These are phyloP conservation scores for Aureobasidium leucospermi DNA, from an alignment of 2,329 filamentous ascomycete species.

Conservation along the genomic window DNA sequence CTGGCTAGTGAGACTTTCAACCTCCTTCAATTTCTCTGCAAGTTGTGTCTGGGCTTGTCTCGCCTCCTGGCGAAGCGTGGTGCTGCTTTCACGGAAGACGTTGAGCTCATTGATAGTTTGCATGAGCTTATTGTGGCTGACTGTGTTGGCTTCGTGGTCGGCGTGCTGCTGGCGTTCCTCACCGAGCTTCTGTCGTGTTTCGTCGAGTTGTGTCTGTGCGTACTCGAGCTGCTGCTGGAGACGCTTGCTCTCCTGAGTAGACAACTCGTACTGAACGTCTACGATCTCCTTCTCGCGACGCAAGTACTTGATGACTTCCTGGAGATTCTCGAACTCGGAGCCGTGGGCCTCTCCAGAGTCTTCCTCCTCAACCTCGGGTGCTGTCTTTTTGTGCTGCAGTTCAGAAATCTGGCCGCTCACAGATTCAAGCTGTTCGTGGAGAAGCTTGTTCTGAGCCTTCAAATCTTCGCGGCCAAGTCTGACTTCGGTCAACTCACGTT, in stretches of 20 bases:
- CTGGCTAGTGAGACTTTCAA: conserved; percentile 66
- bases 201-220: conserved; percentile 78
- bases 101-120: conserved; percentile 94
- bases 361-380: conserved; percentile 44
- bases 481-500: conserved; percentile 74
- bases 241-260: conserved; percentile 78
- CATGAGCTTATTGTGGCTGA: conserved; percentile 84
- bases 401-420: conserved; percentile 70
- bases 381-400: conserved; percentile 66
- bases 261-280: conserved; percentile 90
- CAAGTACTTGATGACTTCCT: conserved; percentile 85
- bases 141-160: conserved; percentile 63
- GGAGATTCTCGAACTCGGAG: conserved; percentile 52
- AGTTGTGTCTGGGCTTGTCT: conserved; percentile 71
- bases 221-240: conserved; percentile 87
- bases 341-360: conserved; percentile 39
- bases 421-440: conserved; percentile 82
- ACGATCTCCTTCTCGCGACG: conserved; percentile 95
- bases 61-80: conserved; percentile 80
- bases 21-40: conserved; percentile 63
- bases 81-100: conserved; percentile 88
- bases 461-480: conserved; percentile 74
- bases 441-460: conserved; percentile 79
- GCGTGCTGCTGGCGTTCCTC: conserved; percentile 75
- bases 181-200: conserved; percentile 78